Conservation (phyloP, 345 rosid species). For the Syzygium jambos region DNA sequence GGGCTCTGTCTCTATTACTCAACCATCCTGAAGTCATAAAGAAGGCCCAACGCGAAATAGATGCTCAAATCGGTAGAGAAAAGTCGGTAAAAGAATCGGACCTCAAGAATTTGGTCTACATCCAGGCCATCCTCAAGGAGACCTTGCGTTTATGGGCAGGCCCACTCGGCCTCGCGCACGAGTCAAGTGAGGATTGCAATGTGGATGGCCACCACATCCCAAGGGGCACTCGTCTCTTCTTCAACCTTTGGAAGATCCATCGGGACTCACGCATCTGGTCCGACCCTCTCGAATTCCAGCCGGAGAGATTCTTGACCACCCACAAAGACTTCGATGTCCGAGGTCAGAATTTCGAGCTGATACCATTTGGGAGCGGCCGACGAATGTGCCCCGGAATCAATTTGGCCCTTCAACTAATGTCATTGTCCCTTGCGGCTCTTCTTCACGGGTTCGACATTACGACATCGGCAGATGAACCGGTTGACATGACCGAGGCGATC, state of each 20-base stretch:
- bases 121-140: slow-evolving; percentile 30
- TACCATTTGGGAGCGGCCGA: slow-evolving; percentile 25
- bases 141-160: slow-evolving; percentile 18
- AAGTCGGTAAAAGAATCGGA: slow-evolving; percentile 19
- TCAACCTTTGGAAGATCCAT: slow-evolving; percentile 17
- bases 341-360: slow-evolving; percentile 21
- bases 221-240: slow-evolving; percentile 11
- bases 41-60: slow-evolving; percentile 28
- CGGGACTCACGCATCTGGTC: slow-evolving; percentile 19
- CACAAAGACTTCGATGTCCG: slow-evolving; percentile 12
- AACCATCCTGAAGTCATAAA: slow-evolving; percentile 15
- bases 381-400: slow-evolving; percentile 27
- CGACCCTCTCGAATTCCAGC: slow-evolving; percentile 12
- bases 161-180: slow-evolving; percentile 19
- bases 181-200: slow-evolving; percentile 20
- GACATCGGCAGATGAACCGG: background rate
- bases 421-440: slow-evolving; percentile 10
- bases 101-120: slow-evolving; percentile 13
- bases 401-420: slow-evolving; percentile 15
- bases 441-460: background rate
- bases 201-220: slow-evolving; percentile 21
- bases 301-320: slow-evolving; percentile 22
- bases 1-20: slow-evolving; percentile 28
- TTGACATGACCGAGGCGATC: slow-evolving; percentile 1
- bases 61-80: slow-evolving; percentile 17